A percentile compares a stretch with the other conserved stretches of the same genome.
Conservation (phyloP, 768 basidiomycete species). For the Hydnomerulius pinastri region DNA sequence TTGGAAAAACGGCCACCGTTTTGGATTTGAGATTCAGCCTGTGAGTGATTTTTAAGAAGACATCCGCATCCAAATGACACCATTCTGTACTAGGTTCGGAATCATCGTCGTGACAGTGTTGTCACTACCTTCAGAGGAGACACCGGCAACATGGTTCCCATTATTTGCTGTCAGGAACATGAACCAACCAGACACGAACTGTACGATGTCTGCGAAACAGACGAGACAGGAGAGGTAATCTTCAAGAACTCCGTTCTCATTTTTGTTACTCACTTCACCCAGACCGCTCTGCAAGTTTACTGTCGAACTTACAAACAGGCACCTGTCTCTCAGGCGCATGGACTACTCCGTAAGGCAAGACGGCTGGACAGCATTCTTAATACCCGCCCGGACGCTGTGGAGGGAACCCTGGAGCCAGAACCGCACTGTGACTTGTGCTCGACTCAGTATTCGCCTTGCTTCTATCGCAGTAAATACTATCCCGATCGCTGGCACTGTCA, state of each 20-base stretch:
- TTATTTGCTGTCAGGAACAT: conserved; percentile 81
- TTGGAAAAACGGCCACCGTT: conserved; percentile 79
- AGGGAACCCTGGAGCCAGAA: conserved; percentile 24
- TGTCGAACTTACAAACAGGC: conserved; percentile 84
- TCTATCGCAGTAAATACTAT: conserved; percentile 49
- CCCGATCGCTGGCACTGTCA: conserved; percentile 42
- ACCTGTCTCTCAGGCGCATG: conserved; percentile 70
- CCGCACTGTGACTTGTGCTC: conserved; percentile 58
- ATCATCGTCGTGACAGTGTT: conserved; percentile 66
- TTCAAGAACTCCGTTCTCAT: not conserved
- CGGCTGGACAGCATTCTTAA: conserved; percentile 76
- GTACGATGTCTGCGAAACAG: conserved; percentile 83
- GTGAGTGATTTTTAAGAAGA: conserved; percentile 43
- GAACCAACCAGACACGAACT: conserved; percentile 63
- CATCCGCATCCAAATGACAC: not conserved
- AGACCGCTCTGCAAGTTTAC: conserved; percentile 92
- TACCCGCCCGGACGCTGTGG: conserved; percentile 38
- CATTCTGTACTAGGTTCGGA: conserved; percentile 59
- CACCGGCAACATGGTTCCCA: conserved; percentile 75
- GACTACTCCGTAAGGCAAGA: conserved; percentile 84
- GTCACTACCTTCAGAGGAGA: conserved; percentile 76
- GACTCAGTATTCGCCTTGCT: conserved; percentile 75
- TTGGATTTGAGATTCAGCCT: conserved; percentile 91
- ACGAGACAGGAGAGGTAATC: conserved; percentile 77
- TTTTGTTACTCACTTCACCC: not conserved